Base-by-base conservation (phyloP, 345 rosid species). In the Bruguiera parviflora region DNA sequence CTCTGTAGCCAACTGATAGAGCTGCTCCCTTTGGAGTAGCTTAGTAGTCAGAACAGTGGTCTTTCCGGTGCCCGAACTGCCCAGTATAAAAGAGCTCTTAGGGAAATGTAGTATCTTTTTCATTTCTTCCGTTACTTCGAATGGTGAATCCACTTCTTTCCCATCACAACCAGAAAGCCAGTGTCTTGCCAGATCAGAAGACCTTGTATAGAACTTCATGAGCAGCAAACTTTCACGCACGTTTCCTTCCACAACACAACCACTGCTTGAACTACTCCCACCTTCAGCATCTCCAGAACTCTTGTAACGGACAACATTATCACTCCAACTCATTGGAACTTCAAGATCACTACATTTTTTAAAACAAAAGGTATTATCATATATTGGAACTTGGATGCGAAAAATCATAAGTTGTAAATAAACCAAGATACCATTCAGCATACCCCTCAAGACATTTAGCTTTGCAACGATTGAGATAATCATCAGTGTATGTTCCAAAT, bases 1-100 rank as follows among this genome's bases (percentile, higher is more conserved):
- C 56, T 73, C 55, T 20, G 25, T 52, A 6, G 83, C 80, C 56
- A 71, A 60, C 10, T 71, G 72, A 71, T 53, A 64, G 21, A 68
- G 64, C 56, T 80, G 77, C 68, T 85, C 88, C 4, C 71, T 79
- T 64, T 69, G 52, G 61, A 74, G 77, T 67, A 87, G 73, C 73
- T 85, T 87, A 78, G 76, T 81, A 0, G 83, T 83, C 31, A 84
- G 39, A 47, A 84, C 77, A 0, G 89, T 87, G 10, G 91, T 87
- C 73, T 87, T 87, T 5, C 91, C 91, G 0, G 84, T 87, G 6
- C 88, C 91, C 3, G 91, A 87, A 51, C 87, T 68, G 35, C 91
- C 91, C 31, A 81, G 68, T 15, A 84, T 71, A 55, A 87, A 83
- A 13, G 82, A 75, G 65, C 84, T 85, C 79, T 63, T 75, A 8